Percentiles rank a stretch among this genome's conserved stretches.
Conservation (phyloP, 2,329 filamentous ascomycete genomes). For the Metarhizium brunneum region DNA sequence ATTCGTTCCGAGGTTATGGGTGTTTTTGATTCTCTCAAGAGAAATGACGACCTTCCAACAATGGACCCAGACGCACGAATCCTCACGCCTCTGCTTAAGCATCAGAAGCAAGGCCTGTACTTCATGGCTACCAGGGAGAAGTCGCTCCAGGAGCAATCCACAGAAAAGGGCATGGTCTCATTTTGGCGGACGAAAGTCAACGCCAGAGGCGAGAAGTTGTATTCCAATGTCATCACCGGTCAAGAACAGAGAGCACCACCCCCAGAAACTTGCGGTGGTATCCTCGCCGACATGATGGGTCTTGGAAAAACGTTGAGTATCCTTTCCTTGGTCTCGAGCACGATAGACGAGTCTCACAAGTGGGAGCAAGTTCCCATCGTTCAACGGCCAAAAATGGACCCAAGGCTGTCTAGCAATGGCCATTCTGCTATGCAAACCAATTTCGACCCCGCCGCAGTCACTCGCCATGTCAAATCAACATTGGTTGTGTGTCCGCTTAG, state of each 20-base stretch:
- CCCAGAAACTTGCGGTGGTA: slow-evolving; percentile 59
- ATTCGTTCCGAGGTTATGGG: slow-evolving; percentile 74
- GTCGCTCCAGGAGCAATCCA: slow-evolving; percentile 45
- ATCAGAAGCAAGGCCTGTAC: slow-evolving; percentile 83
- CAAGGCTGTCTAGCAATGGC: slow-evolving; percentile 24
- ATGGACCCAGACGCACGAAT: slow-evolving; percentile 56
- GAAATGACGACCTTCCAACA: slow-evolving; percentile 65
- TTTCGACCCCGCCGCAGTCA: slow-evolving; percentile 41
- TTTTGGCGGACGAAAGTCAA: slow-evolving; percentile 62
- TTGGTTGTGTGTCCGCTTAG: slow-evolving; percentile 83
- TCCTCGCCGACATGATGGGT: slow-evolving; percentile 82
- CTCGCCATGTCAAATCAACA: slow-evolving; percentile 66
- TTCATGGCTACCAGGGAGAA: slow-evolving; percentile 79
- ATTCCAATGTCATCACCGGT: slow-evolving; percentile 80
- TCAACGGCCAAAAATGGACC: slow-evolving; percentile 35
- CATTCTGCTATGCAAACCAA: slow-evolving; percentile 22
- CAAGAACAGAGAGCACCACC: slow-evolving; percentile 51
- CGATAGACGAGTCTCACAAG: slow-evolving; percentile 48
- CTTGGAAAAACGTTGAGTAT: slow-evolving; percentile 83
- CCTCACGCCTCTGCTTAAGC: slow-evolving; percentile 61
- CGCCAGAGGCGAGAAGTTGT: slow-evolving; percentile 46
- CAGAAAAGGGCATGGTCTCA: slow-evolving; percentile 56
- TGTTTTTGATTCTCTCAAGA: slow-evolving; percentile 78
- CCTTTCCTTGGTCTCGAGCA: slow-evolving; percentile 64
- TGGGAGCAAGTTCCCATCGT: slow-evolving; percentile 50